phyloP scores from a whole-genome alignment of 2,329 filamentous ascomycete genomes.

The Hymenoscyphus salicellus region DNA sequence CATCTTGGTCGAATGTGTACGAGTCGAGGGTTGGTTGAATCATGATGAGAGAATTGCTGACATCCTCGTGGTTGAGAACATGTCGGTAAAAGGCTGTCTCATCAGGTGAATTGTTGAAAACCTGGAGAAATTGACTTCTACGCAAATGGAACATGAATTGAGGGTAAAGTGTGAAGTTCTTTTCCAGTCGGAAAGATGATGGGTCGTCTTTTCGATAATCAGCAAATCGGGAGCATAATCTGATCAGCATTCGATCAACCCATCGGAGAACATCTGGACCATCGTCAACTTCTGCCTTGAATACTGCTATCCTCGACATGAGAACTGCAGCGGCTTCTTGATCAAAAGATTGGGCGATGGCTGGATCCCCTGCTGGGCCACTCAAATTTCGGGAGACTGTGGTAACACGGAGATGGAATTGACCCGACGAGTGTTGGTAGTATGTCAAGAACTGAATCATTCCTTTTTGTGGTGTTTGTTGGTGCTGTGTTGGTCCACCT shows the following conservation, averaged over 20 bases:
- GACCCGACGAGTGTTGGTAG: constrained; percentile 94
- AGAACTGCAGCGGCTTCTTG: constrained; percentile 96
- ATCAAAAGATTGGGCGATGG: constrained; percentile 94
- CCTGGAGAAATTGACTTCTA: constrained; percentile 93
- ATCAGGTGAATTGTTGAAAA: constrained; percentile 99
- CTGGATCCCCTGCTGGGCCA: constrained; percentile 88
- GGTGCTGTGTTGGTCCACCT: constrained; percentile 78
- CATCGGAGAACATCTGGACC: constrained; percentile 96
- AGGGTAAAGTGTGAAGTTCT: constrained; percentile 98
- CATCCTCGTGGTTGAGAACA: constrained; percentile 94
- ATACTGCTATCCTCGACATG: constrained; percentile 98
- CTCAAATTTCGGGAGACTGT: constrained; percentile 89
- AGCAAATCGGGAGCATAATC: constrained; percentile 91
- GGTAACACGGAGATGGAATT: constrained; percentile 93
- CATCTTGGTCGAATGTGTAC: constrained; percentile 95
- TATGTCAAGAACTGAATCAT: constrained; percentile 99
- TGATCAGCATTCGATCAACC: constrained; percentile 98
- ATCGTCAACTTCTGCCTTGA: constrained; percentile 97
- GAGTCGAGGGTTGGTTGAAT: constrained; percentile 97
- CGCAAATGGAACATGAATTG: constrained; percentile 99
- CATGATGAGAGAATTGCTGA: constrained; percentile 96
- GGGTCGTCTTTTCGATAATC: constrained; percentile 98
- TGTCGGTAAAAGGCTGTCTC: constrained; percentile 99
- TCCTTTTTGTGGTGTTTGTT: constrained; percentile 83
- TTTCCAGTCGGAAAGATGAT: constrained; percentile 92